These are phyloP conservation scores for Dissoconium aciculare DNA, from an alignment of 2,329 filamentous ascomycete genomes.

Conservation along the genomic window DNA sequence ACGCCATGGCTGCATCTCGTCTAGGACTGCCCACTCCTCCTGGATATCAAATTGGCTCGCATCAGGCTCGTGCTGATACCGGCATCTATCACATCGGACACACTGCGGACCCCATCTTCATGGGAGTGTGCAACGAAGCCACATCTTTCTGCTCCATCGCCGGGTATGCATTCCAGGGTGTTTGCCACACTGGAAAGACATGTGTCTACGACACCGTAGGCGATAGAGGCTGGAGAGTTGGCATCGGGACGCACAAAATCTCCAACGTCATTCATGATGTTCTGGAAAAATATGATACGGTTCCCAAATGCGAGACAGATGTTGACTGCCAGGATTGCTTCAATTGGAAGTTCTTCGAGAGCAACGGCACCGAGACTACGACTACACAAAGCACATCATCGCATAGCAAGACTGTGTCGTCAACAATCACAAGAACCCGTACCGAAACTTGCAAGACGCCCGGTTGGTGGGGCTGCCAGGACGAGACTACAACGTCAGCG, in stretches of 20 bases:
- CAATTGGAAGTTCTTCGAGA: constrained; percentile 88
- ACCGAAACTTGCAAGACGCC: constrained; percentile 83
- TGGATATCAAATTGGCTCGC: constrained; percentile 50
- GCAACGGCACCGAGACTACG: constrained; percentile 66
- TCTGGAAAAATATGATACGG: constrained; percentile 64
- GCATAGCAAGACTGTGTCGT: constrained; percentile 38
- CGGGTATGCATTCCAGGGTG: constrained; percentile 83
- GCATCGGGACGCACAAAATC: constrained; percentile 83
- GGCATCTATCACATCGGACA: constrained; percentile 86
- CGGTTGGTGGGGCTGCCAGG: constrained; percentile 67
- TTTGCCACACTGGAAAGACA: constrained; percentile 78
- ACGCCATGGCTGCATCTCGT: constrained; percentile 71
- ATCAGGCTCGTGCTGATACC: constrained; percentile 57
- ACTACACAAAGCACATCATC: constrained; percentile 43
- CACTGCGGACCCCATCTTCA: constrained; percentile 87
- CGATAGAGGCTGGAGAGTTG: constrained; percentile 84
- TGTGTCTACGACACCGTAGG: constrained; percentile 87
- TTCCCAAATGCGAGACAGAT: constrained; percentile 50
- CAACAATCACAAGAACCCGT: constrained; percentile 49
- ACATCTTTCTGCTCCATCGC: constrained; percentile 80
- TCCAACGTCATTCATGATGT: constrained; percentile 77
- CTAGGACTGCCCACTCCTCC: constrained; percentile 78
- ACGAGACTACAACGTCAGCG: not conserved
- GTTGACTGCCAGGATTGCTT: constrained; percentile 73
- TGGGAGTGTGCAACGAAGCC: constrained; percentile 83